These are phyloP conservation scores for Primulina huaijiensis DNA, from an alignment of 257 asterid species.

Conservation along the genomic window DNA sequence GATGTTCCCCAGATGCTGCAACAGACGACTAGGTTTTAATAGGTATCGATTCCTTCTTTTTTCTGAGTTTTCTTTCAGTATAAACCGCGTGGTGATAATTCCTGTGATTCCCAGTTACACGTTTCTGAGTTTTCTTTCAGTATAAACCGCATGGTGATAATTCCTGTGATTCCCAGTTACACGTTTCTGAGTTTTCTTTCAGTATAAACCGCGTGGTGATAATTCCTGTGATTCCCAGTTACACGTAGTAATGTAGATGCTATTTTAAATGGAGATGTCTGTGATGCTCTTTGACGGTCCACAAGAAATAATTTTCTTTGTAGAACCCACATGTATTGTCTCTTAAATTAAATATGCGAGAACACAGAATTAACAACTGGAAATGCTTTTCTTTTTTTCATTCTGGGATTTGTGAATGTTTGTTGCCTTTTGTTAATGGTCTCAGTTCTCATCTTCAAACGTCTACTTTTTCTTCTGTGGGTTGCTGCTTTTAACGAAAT, in stretches of 20 bases:
- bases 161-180: conserved; percentile 9
- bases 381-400: not conserved
- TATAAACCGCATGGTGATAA: not conserved
- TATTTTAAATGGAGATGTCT: not conserved
- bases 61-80: conserved; percentile 16
- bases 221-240: conserved; percentile 11
- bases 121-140: too few relatives aligned
- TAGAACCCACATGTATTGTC: not conserved
- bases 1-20: conserved; percentile 65
- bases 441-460: not conserved
- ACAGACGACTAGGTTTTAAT: conserved; percentile 63
- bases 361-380: not conserved
- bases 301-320: not conserved
- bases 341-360: not conserved
- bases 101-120: conserved; percentile 8
- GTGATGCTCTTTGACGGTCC: not conserved
- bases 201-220: not conserved
- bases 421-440: not conserved
- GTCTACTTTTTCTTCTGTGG: not conserved
- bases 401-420: not conserved
- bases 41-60: conserved; percentile 27
- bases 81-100: not conserved
- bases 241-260: not conserved
- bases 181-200: too few relatives aligned
- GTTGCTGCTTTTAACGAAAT: not conserved